Base-by-base conservation (phyloP, 2,329 filamentous ascomycete species). In the Cercospora sp. region DNA sequence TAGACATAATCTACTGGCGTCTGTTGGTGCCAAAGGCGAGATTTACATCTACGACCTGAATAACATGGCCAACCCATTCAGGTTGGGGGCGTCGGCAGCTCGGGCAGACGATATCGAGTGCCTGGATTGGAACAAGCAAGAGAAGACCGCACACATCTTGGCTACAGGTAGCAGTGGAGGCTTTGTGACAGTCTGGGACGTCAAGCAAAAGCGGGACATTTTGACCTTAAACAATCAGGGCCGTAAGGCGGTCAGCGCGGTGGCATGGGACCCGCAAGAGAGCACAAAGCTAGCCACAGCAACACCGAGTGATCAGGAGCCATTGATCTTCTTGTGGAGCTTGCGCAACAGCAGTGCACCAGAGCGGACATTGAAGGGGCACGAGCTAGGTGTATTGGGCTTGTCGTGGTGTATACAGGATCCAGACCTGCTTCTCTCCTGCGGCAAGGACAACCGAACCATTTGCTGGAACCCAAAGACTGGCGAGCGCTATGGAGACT, bases 111-210 rank as follows among this genome's bases (percentile, higher is more conserved):
- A 99, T 75, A 92, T 98, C 72, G 95, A 98, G 77, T 97, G 94
- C 73, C 85, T 99, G 69, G 94, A 97, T 74, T 99, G 96, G 96
- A 99, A 99, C 82, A 94, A 93, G 78, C 76, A 76, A 64, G 75
- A 79, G 66, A 98, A 97, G 83, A 94, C 98, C 51, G 89, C 94
- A 13, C 94, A 99, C 79, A 99, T 99, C 79, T 83, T 99, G 74
- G 95, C 94, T 18, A 98, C 94, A 9, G 95, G 95, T 73, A 94
- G 94, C 78, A 91, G 89, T 70, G 94, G 93, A 61, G 95, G 95
- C 4, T 97, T 98, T 77, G 94, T 98, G 40, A 98, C 95, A 2
- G 94, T 99, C 18, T 99, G 95, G 95, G 95, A 99, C 82, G 86
- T 98, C 72, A 97, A 97, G 85, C 93, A 92, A 12, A 98, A 97